A percentile compares a stretch with the other conserved stretches of the same genome.
Evolutionary conservation across 805 yeast genomes (phyloP).

Genomic region (Monosporozyma yasuniensis): DNA sequence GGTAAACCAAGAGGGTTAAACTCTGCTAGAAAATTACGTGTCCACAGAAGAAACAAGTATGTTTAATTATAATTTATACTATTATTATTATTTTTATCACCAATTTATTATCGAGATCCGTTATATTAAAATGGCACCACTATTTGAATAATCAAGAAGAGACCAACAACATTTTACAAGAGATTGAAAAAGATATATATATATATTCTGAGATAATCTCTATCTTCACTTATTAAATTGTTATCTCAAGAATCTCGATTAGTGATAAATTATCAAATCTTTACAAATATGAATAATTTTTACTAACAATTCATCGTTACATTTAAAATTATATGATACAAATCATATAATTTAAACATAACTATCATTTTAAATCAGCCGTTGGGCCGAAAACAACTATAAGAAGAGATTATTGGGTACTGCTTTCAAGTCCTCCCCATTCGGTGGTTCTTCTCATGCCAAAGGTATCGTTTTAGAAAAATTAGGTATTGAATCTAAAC

Average conservation of each 20-base stretch:
- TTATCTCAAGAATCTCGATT: too few relatives aligned
- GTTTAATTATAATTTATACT: conserved; percentile 20
- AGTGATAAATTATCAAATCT: too few relatives aligned
- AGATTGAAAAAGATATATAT: too few relatives aligned
- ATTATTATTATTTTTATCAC: neutral
- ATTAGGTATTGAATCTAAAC: conserved; percentile 99
- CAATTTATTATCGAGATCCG: too few relatives aligned
- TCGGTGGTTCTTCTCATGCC: conserved; percentile 99
- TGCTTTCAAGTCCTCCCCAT: conserved; percentile 99
- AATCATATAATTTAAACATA: neutral
- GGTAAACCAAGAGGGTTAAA: conserved; percentile 99
- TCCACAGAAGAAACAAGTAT: conserved; percentile 96
- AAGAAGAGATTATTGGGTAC: conserved; percentile 99
- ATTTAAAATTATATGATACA: too few relatives aligned
- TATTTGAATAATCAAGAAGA: too few relatives aligned
- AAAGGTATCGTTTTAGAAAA: conserved; percentile 99
- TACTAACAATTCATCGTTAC: too few relatives aligned
- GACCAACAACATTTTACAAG: too few relatives aligned
- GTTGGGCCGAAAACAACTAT: conserved; percentile 99
- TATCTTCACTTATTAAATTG: too few relatives aligned
- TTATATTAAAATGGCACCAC: too few relatives aligned
- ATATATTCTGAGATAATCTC: too few relatives aligned
- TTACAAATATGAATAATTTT: neutral
- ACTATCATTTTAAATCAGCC: conserved; percentile 35
- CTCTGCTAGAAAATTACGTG: conserved; percentile 99